Base-by-base conservation (phyloP, 2,329 filamentous ascomycete genomes). In the Curvularia eragrostidis region DNA sequence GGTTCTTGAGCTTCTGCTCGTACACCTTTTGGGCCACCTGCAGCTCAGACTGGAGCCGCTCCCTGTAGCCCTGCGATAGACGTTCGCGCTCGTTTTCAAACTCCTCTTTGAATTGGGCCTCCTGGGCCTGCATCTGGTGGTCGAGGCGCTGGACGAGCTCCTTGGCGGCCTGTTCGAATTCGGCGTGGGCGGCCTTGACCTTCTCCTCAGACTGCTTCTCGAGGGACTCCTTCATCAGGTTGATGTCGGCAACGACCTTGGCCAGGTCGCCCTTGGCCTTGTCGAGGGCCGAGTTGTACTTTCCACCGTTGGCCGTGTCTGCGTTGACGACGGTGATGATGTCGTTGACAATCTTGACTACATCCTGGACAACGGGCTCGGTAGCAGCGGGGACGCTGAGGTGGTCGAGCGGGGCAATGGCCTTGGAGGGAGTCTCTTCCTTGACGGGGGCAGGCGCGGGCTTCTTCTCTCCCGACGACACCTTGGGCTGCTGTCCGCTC, bases 291-390 rank as follows among this genome's bases (percentile, higher is more conserved):
- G 86, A 84, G 51, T 87, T 87, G 79, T 95, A 97, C 77, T 90
- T 92, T 66, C 84, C 84, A 62, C 89, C 86, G 56, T 73, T 71
- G 56, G 91, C 87, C 60, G 89, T 87, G 75, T 97, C 94, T 56
- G 91, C 90, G 77, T 97, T 97, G 75, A 97, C 89, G 46, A 96
- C 91, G 8, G 91, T 88, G 73, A 99, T 97, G 69, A 99, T 89
- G 77, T 96, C 92, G 80, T 99, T 99, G 69, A 99, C 85, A 80
- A 97, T 94, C 80, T 91, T 94, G 58, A 96, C 92, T 5, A 99
- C 83, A 71, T 98, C 92, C 78, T 97, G 93, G 21, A 98, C 91
- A 34, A 97, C 85, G 26, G 91, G 91, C 75, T 98, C 94, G 58
- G 88, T 87, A 52, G 90, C 91, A 69, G 92, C 86, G 52, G 86